These are phyloP conservation scores for Parascedosporium putredinis DNA, from an alignment of 2,329 filamentous ascomycete genomes.

Conservation along the genomic window DNA sequence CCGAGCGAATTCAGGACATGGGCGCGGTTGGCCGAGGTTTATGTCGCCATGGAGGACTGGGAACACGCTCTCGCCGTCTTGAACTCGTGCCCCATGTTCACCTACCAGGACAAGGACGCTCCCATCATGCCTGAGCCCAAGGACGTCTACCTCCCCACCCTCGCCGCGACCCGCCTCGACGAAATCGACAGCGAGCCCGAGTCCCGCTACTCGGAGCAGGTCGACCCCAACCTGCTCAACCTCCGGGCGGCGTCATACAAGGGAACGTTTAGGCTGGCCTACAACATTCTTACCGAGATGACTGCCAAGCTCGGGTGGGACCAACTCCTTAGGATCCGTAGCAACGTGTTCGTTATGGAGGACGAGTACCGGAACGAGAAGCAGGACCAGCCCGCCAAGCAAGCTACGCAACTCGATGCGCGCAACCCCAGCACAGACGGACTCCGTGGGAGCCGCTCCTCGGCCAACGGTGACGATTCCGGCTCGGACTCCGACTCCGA, in stretches of 20 bases:
- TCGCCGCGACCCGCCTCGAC: slow-evolving; percentile 82
- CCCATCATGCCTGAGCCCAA: slow-evolving; percentile 89
- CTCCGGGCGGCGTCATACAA: slow-evolving; percentile 84
- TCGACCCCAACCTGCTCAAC: slow-evolving; percentile 77
- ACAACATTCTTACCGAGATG: slow-evolving; percentile 88
- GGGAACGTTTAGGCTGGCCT: slow-evolving; percentile 91
- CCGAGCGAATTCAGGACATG: slow-evolving; percentile 96
- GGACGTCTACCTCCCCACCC: slow-evolving; percentile 74
- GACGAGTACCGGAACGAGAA: slow-evolving; percentile 93
- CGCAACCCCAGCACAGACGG: slow-evolving; percentile 73
- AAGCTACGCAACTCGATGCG: slow-evolving; percentile 23
- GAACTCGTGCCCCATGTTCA: slow-evolving; percentile 99
- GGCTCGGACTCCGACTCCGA: slow-evolving; percentile 23
- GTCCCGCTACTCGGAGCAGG: slow-evolving; percentile 69
- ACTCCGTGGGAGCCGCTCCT: slow-evolving; percentile 57
- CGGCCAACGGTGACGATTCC: slow-evolving; percentile 35
- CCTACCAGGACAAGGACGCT: slow-evolving; percentile 96
- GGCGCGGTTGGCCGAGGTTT: slow-evolving; percentile 87
- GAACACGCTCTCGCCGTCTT: slow-evolving; percentile 89
- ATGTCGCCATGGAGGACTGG: slow-evolving; percentile 91
- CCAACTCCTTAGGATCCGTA: slow-evolving; percentile 84
- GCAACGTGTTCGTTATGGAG: slow-evolving; percentile 98
- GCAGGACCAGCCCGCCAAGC: slow-evolving; percentile 40
- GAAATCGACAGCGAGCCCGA: slow-evolving; percentile 91
- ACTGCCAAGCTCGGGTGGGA: slow-evolving; percentile 97